Base-by-base conservation (phyloP, 805 yeast genomes). In the Yarrowia divulgata region DNA sequence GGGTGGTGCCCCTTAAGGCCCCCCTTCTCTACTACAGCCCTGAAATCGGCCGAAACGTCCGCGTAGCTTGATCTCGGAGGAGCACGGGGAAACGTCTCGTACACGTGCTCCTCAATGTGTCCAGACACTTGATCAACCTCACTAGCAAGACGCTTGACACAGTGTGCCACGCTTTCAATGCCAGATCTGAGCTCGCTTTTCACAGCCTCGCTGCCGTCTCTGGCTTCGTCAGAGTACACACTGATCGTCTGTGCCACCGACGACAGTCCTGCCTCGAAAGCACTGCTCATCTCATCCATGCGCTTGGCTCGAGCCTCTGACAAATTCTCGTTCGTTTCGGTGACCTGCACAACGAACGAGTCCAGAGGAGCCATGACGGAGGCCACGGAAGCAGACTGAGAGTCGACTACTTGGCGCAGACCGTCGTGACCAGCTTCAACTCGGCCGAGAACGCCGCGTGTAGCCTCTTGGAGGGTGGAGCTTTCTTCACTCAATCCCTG, bases 311-410 rank as follows among this genome's bases (percentile, higher is more conserved):
- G 66, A 8, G 52, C n/a, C 9, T 60, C 32, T 2, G 66, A 43
- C 34, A 45, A 8, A 3, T n/a, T 12, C 18, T 45, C 34, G 40
- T 60, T 60, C 18, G 52, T 60, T 43, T 43, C 50, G 18, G 52
- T 43, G 66, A 52, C 52, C 50, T 45, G 66, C 52, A 43, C 66
- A 45, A 60, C 42, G n/a, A 60, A 60, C 40, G 52, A 60, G 32
- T 60, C 66, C 50, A 60, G 50, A 18, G 52, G 50, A 13, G 52
- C 14, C 66, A 60, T 60, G 13, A 42, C 50, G 10, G 66, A 60
- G 2, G 66, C 9, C 9, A 60, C 66, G 34, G 66, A 43, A 1
- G 23, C 52, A 9, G 52, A 42, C 4, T 18, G 45, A 3, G 66
- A 43, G 52, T 34, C 42, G 2, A 60, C 52, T 2, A 34, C 52